These are phyloP conservation scores for Saccharomyces mikatae DNA, from an alignment of 805 yeast species.

Conservation along the genomic window DNA sequence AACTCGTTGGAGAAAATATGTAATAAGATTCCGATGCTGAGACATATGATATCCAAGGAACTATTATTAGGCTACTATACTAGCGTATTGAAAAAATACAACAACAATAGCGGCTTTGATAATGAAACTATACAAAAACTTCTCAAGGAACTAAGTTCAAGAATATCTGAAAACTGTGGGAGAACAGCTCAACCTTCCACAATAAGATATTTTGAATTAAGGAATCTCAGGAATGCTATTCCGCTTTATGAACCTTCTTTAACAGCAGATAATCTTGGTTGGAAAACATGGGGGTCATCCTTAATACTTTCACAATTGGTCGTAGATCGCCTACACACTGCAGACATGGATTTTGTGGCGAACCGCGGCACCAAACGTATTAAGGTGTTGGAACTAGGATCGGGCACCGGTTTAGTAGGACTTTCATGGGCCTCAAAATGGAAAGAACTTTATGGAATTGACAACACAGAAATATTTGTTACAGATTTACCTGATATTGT, in stretches of 20 bases:
- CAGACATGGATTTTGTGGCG: not conserved
- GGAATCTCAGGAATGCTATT: slow-evolving; percentile 26
- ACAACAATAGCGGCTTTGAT: not conserved
- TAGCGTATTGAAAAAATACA: slow-evolving; percentile 32
- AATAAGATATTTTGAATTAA: slow-evolving; percentile 48
- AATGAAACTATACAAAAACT: slow-evolving; percentile 23
- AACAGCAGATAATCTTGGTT: slow-evolving; percentile 79
- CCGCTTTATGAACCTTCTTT: slow-evolving; percentile 71
- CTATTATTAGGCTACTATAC: slow-evolving; percentile 36
- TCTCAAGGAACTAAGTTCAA: slow-evolving; percentile 45
- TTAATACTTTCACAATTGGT: slow-evolving; percentile 54
- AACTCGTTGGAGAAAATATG: slow-evolving; percentile 25
- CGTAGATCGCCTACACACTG: slow-evolving; percentile 18
- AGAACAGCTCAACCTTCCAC: slow-evolving; percentile 73
- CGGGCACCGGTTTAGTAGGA: slow-evolving; percentile 92
- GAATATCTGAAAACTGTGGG: slow-evolving; percentile 79
- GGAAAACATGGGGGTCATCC: slow-evolving; percentile 96
- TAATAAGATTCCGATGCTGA: slow-evolving; percentile 28
- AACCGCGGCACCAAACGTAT: slow-evolving; percentile 7
- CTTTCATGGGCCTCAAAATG: slow-evolving; percentile 44
- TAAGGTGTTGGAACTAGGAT: slow-evolving; percentile 67
- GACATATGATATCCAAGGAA: slow-evolving; percentile 42
- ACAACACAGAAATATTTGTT: slow-evolving; percentile 39
- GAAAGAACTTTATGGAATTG: slow-evolving; percentile 30
- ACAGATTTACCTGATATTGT: slow-evolving; percentile 80